phyloP scores from a whole-genome alignment of 2,329 filamentous ascomycete genomes.

The Colletotrichum incanum region DNA sequence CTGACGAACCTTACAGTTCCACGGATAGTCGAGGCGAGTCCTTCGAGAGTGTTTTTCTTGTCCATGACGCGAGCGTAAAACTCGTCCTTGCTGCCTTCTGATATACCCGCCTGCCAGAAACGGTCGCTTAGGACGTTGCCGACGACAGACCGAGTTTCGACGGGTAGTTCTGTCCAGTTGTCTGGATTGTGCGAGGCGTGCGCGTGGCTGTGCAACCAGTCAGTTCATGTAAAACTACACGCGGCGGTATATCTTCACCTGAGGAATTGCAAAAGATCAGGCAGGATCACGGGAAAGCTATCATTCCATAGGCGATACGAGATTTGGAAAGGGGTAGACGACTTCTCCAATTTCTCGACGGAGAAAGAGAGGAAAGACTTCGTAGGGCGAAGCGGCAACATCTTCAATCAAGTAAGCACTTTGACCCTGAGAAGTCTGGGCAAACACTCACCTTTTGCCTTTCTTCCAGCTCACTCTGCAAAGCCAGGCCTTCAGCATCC shows the following conservation, averaged over 20 bases:
- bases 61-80: constrained; percentile 94
- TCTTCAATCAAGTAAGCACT: constrained; percentile 55
- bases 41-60: constrained; percentile 91
- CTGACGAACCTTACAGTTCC: constrained; percentile 91
- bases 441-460: constrained; percentile 73
- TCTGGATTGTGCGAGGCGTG: constrained; percentile 91
- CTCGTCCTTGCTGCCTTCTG: constrained; percentile 93
- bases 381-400: constrained; percentile 86
- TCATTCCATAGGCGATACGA: constrained; percentile 89
- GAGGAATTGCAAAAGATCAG: constrained; percentile 86
- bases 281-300: constrained; percentile 85
- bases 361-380: constrained; percentile 95
- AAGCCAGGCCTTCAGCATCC: constrained; percentile 82
- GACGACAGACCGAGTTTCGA: constrained; percentile 84
- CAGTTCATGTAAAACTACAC: background rate
- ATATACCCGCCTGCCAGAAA: constrained; percentile 99
- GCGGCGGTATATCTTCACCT: constrained; percentile 62
- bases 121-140: constrained; percentile 90
- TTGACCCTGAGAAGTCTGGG: background rate
- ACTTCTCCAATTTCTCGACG: constrained; percentile 87
- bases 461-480: constrained; percentile 85
- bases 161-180: constrained; percentile 85
- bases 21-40: constrained; percentile 92
- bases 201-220: constrained; percentile 73
- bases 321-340: constrained; percentile 79